Evolutionary conservation across 2,329 filamentous ascomycete species (phyloP), one percentile per base, ranked within the genome.

Genomic region (Claviceps sp.): DNA sequence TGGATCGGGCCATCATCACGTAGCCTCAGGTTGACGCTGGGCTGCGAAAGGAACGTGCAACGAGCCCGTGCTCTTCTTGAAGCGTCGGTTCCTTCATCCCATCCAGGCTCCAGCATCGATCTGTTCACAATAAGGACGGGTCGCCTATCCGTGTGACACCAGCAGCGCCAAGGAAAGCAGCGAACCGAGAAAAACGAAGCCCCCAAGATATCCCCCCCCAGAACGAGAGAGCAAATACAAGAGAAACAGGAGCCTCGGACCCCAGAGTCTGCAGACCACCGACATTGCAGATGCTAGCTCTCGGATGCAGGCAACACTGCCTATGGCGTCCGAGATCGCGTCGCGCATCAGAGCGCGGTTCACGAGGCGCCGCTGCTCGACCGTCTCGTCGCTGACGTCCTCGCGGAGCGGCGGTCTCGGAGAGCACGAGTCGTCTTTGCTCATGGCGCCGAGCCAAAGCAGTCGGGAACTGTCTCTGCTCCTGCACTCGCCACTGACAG

Each of bases 261-360:
- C 26, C 18, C 18, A 18, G 18, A 18, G 18, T 18, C 18, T 18
- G 18, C 18, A 9, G 6, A 20, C 47, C 16, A 24, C 40, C n/a
- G 18, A 37, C 38, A 38, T 45, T n/a, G 37, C 45, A 24, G 18
- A 52, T 52, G 38, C 37, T 34, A 26, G 24, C 56, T 50, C 50
- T 56, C 48, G 52, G 7, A 26, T 55, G 46, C 24, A 5, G 9
- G 30, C 37, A 47, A 2, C 20, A 11, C 18, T n/a, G 43, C 43
- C 37, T 51, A 74, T 75, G 72, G 71, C 70, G 54, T 58, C 61
- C 40, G 71, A 74, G 56, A 61, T 76, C 52, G 69, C 65, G 59
- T 68, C 72, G 56, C 72, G 71, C 56, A 67, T 76, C 59, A 69
- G 70, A 61, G 71, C 71, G 59, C 72, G 68, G 56, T 69, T 76